Evolutionary conservation across 768 basidiomycete genomes (phyloP).

Genomic region (Naganishia randhawae): DNA sequence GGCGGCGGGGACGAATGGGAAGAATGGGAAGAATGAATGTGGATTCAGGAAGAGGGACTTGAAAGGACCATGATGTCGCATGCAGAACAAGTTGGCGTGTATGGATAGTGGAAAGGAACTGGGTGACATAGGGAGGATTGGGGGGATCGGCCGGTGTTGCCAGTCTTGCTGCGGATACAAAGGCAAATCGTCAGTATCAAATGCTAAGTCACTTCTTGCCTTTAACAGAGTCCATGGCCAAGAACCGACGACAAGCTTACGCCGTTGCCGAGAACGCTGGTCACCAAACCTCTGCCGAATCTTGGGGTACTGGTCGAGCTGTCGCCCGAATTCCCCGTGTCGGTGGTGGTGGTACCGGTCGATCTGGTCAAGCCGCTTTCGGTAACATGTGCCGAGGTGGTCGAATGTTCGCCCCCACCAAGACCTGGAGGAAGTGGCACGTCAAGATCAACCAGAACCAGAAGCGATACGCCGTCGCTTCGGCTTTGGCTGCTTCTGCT

Average conservation of each 20-base stretch:
- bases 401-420: constrained; percentile 99
- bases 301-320: constrained; percentile 99
- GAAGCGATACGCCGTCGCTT: constrained; percentile 94
- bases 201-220: neutral
- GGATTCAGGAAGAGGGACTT: neutral
- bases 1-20: neutral
- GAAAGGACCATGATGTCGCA: neutral
- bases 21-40: neutral
- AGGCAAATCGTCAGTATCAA: neutral
- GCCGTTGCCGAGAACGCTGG: constrained; percentile 96
- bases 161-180: neutral
- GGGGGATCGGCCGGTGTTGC: neutral
- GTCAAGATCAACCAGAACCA: constrained; percentile 99
- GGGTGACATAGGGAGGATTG: neutral
- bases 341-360: constrained; percentile 95
- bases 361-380: constrained; percentile 98
- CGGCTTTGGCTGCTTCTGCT: constrained; percentile 94
- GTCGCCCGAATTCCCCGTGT: constrained; percentile 99
- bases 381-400: constrained; percentile 99
- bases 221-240: constrained; percentile 81
- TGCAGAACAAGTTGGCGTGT: neutral
- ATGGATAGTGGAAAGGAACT: neutral
- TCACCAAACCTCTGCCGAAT: constrained; percentile 97
- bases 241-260: constrained; percentile 97
- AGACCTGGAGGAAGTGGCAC: constrained; percentile 99